Conservation (phyloP, 331 rosid genomes). For the Quercus phellos region DNA sequence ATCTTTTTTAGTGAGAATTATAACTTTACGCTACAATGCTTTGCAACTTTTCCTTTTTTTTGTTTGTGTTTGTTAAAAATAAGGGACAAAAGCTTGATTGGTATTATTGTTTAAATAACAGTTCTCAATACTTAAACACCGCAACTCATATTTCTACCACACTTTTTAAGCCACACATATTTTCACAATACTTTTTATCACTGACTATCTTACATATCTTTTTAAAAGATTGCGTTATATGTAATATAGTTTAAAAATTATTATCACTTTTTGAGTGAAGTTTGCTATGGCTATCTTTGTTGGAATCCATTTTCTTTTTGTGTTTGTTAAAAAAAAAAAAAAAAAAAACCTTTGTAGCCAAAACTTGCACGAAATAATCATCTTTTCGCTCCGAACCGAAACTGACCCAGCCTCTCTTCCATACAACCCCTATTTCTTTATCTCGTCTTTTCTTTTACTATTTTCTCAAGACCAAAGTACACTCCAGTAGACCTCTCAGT, state of each 20-base stretch:
- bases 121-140: too few relatives aligned
- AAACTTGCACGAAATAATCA: too few relatives aligned
- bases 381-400: not conserved
- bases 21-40: too few relatives aligned
- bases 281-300: too few relatives aligned
- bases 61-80: accelerated
- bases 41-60: too few relatives aligned
- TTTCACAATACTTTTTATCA: accelerated
- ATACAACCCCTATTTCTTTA: not conserved
- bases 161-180: accelerated
- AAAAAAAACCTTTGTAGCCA: not conserved
- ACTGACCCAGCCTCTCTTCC: not conserved
- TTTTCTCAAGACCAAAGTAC: not conserved
- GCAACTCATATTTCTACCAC: accelerated
- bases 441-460: not conserved
- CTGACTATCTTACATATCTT: too few relatives aligned
- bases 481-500: not conserved
- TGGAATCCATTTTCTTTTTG: too few relatives aligned
- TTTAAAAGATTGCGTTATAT: accelerated
- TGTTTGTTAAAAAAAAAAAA: not conserved
- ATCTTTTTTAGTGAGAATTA: too few relatives aligned
- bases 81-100: accelerated
- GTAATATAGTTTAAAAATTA: accelerated
- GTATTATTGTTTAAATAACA: too few relatives aligned
- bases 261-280: too few relatives aligned